Percentiles rank a stretch among this genome's conserved stretches.
phyloP scores from a whole-genome alignment of 306 rosid genomes.

The Gleditsia sinensis region DNA sequence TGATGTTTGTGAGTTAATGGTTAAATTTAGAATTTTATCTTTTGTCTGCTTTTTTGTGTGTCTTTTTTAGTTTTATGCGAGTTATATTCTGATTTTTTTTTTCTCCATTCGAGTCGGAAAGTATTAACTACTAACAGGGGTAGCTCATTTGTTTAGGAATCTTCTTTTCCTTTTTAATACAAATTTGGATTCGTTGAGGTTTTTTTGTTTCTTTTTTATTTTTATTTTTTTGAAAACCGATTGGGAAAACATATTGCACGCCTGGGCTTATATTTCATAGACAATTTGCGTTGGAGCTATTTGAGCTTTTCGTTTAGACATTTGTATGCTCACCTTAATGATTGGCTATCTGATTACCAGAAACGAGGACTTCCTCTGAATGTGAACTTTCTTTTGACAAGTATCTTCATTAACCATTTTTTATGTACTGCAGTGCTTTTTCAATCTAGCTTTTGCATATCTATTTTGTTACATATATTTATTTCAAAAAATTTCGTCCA shows the following conservation, averaged over 20 bases:
- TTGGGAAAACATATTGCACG: too few species aligned
- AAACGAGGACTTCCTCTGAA: neutral
- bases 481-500: neutral
- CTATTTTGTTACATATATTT: neutral
- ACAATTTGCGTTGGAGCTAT: neutral
- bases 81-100: neutral
- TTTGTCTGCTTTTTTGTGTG: neutral
- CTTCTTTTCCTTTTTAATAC: too few species aligned
- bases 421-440: neutral
- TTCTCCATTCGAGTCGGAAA: too few species aligned
- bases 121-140: too few species aligned
- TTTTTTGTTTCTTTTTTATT: too few species aligned
- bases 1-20: neutral
- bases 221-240: too few species aligned
- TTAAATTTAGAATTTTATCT: neutral
- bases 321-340: neutral
- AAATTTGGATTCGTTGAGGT: too few species aligned
- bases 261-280: too few species aligned
- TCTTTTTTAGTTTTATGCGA: neutral
- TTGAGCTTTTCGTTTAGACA: neutral
- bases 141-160: too few species aligned
- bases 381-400: neutral
- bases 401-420: too few species aligned
- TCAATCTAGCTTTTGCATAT: neutral
- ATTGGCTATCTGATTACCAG: neutral